Evolutionary conservation across 176 grass and related monocot species (phyloP).

Genomic region (Pontederia paniculata): DNA sequence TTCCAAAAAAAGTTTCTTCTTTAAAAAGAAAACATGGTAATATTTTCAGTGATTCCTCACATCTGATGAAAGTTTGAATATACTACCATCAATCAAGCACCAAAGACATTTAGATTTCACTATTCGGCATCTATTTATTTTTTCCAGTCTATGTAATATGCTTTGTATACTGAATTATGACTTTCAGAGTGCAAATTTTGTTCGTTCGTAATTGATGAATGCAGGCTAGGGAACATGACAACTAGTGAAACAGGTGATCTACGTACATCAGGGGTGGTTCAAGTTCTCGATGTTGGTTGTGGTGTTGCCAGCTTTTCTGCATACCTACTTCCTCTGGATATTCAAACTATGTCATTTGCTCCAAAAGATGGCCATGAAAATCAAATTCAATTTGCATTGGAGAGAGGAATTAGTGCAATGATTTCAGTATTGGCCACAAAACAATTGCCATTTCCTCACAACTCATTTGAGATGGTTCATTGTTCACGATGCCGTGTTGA

Average conservation of each 20-base stretch:
- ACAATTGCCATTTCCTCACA: conserved; percentile 67
- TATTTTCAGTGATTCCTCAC: no score
- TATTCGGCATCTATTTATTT: no score
- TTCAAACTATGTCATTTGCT: conserved; percentile 91
- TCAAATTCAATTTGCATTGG: conserved; percentile 94
- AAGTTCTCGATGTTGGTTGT: conserved; percentile 86
- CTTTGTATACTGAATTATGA: not conserved
- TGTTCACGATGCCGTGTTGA: conserved; percentile 93
- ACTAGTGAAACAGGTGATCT: conserved; percentile 81
- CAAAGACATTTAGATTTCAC: no score
- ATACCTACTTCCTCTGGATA: conserved; percentile 71
- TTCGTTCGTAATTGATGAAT: conserved; percentile 14
- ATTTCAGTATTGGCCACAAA: conserved; percentile 88
- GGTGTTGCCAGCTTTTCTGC: conserved; percentile 95
- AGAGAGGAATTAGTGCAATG: conserved; percentile 88
- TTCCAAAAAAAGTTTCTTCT: no score
- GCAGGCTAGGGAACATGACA: conserved; percentile 89
- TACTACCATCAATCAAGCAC: no score
- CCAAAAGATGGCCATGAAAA: conserved; percentile 97
- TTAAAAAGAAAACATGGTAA: no score
- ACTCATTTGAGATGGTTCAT: conserved; percentile 96
- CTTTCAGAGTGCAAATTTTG: not conserved
- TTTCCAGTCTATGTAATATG: no score
- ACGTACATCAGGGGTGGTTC: conserved; percentile 64
- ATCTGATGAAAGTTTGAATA: no score